Evolutionary conservation across 1,139 yeast genomes (phyloP), one percentile per base, ranked within the genome.

Genomic region (Nematodospora anomalae): DNA sequence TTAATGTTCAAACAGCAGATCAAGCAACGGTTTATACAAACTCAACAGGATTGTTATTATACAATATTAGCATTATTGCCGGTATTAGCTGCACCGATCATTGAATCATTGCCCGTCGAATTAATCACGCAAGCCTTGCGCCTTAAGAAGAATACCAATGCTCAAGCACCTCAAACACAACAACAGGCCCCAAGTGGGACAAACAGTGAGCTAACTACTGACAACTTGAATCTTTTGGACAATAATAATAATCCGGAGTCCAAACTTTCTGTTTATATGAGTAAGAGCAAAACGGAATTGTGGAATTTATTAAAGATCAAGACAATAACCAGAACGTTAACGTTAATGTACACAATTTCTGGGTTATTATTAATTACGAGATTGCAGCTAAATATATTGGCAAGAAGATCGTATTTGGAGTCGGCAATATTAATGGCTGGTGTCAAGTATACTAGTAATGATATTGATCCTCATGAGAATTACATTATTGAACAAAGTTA

Each of bases 11-110:
- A 83, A 50, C 96, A 87, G 53, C 95, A 85, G 51, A 83, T 83
- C 38, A 74, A 71, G 46, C 62, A 80, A 47, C 65, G 96, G 43
- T 92, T 89, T 54, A 80, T 84, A 37, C 97, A 89, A 64, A 92
- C 96, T 14, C 97, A 90, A 55, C 83, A 83, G 51, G 97, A 92
- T 62, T 87, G 96, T 34, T 74, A 86, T 38, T 81, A 80, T 61
- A 90, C 97, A 1, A 79, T 90, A 41, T 71, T 86, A 56, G 92
- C 95, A 7, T 71, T 92, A 47, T 67, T 88, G 37, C 96, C 96
- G 0, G 87, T 87, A 11, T 67, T 90, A 40, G 73, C 83, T 4
- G 71, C 74, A 15, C 88, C 86, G 16, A 74, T 87, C 6, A 60
- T 80, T 42, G 79, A 74, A 20, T 68, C 71, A 38, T 68, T 83